Evolutionary conservation across 2,329 filamentous ascomycete genomes (phyloP).

Genomic region (Diaporthe ilicicola): DNA sequence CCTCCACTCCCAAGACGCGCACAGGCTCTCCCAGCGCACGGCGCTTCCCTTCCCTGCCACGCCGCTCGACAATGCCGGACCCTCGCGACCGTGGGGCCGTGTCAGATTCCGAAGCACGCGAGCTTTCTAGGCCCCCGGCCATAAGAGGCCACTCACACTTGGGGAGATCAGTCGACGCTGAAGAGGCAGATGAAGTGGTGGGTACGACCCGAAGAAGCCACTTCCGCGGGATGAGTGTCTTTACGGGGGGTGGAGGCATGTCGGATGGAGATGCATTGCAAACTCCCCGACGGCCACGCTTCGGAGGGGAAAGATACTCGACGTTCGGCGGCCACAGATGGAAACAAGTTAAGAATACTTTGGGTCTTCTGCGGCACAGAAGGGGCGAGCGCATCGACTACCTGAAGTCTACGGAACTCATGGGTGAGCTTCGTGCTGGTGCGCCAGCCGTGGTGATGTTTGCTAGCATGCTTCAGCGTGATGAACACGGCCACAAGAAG

Average conservation of each 20-base stretch:
- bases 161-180: constrained; percentile 50
- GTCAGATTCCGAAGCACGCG: constrained; percentile 79
- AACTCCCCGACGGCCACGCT: constrained; percentile 63
- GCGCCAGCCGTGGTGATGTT: constrained; percentile 93
- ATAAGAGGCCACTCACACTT: constrained; percentile 29
- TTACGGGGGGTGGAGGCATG: constrained; percentile 68
- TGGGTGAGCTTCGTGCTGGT: constrained; percentile 92
- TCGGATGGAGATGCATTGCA: constrained; percentile 69
- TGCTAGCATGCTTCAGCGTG: constrained; percentile 96
- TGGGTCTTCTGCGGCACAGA: constrained; percentile 81
- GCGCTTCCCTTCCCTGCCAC: constrained; percentile 64
- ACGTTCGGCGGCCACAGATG: constrained; percentile 85
- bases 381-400: constrained; percentile 92
- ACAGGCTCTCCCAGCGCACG: constrained; percentile 52
- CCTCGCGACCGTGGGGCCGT: constrained; percentile 68
- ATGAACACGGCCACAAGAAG: constrained; percentile 93
- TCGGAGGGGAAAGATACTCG: constrained; percentile 72
- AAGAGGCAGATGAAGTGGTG: constrained; percentile 56
- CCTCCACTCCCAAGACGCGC: constrained; percentile 67
- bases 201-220: constrained; percentile 54
- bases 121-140: constrained; percentile 45
- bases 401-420: constrained; percentile 93
- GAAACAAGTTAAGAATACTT: constrained; percentile 89
- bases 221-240: constrained; percentile 71
- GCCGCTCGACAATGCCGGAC: constrained; percentile 74